These are phyloP conservation scores for Colletotrichum costaricense DNA, from an alignment of 2,329 filamentous ascomycete species.

Conservation along the genomic window DNA sequence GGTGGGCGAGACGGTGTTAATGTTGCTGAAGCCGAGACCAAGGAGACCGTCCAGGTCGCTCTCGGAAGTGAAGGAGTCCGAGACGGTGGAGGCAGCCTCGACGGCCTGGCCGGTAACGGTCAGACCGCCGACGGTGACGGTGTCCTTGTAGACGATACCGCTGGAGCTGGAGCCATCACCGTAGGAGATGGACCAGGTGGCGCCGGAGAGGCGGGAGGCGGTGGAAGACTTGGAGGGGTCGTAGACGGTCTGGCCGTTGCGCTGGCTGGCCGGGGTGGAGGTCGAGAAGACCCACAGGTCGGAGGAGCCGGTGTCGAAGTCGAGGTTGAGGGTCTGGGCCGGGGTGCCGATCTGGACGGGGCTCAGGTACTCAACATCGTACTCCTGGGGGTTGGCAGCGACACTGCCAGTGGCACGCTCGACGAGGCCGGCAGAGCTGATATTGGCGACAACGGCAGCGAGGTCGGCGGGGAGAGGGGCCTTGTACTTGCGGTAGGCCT, in stretches of 20 bases:
- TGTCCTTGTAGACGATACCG: conserved; percentile 46
- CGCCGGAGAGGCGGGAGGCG: conserved; percentile 40
- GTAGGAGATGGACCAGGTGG: conserved; percentile 46
- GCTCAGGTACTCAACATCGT: conserved; percentile 52
- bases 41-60: conserved; percentile 67
- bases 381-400: conserved; percentile 40
- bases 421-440: conserved; percentile 30
- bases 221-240: conserved; percentile 43
- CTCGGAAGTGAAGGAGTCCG: conserved; percentile 40
- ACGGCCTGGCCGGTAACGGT: conserved; percentile 44
- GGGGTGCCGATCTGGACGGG: conserved; percentile 57
- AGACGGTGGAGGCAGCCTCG: conserved; percentile 43
- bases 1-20: conserved; percentile 46
- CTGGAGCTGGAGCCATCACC: conserved; percentile 46
- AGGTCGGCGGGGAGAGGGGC: conserved; percentile 45
- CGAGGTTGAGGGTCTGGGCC: conserved; percentile 53
- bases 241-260: conserved; percentile 45
- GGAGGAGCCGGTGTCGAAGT: conserved; percentile 59
- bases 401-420: conserved; percentile 46
- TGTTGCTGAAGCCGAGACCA: conserved; percentile 71
- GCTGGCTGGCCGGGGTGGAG: conserved; percentile 38
- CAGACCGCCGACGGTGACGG: conserved; percentile 44
- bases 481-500: conserved; percentile 51
- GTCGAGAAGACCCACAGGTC: conserved; percentile 52
- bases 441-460: conserved; percentile 39